Evolutionary conservation across 371 early-diverging fungal genomes (phyloP), one percentile per base, ranked within the genome.

Genomic region (Mycotypha africana): DNA sequence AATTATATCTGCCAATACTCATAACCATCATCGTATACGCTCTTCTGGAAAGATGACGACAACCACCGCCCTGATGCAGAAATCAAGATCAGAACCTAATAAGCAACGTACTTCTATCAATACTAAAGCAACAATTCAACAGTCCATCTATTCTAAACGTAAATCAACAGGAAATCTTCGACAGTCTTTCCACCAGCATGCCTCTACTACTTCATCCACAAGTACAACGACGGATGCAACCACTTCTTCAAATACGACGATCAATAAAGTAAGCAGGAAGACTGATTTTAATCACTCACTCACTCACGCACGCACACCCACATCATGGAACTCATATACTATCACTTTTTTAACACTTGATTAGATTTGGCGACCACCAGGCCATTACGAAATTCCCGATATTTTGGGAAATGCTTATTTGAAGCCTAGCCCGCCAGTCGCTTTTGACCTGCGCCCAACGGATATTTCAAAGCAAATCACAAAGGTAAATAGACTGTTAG

Each of bases 161-260:
- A 68, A 65, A 62, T 72, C 73, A 16, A 68, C 73, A n/a, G 73
- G 73, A 6, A 65, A 67, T 42, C 55, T 68, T 37, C 53, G 55
- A 24, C 50, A 53, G 49, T 38, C 59, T 46, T 19, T 63, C 53
- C 45, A 57, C 51, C 49, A 59, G 21, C 47, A 20, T 32, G 51
- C 47, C 20, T 35, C 53, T 10, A 32, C 32, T 32, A 45, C 53
- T 38, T 25, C 17, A 17, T 40, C 52, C 14, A 31, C 25, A 19
- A 38, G 23, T 35, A 38, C 46, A 17, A 56, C 36, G 36, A 58
- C 43, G 48, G 52, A 44, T 47, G 47, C 25, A 34, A 45, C 10
- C 2, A 14, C n/a, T 21, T 15, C 25, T 3, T 10, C 19, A n/a
- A 33, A 31, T 26, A n/a, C 21, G n/a, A 19, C 1, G 21, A 25